Conservation (phyloP, 2,329 filamentous ascomycete genomes). For the Chrysoporthe austroafricana region DNA sequence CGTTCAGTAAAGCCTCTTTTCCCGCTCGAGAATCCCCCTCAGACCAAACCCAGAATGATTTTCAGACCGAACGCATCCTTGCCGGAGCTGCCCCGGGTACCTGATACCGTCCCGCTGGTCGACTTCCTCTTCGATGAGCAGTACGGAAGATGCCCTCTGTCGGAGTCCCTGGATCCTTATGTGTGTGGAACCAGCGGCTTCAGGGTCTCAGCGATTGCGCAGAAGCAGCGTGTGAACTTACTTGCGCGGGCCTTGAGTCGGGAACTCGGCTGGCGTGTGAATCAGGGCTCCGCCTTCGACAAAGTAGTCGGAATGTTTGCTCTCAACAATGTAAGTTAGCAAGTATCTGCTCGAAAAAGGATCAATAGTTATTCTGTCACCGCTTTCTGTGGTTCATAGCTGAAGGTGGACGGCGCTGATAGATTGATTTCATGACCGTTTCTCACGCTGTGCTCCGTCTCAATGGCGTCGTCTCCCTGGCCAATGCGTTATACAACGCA, state of each 20-base stretch:
- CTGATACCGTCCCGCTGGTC: background rate
- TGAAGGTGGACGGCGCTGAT: background rate
- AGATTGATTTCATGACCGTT: slow-evolving; percentile 4
- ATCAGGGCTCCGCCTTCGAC: background rate
- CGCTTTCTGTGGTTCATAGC: background rate
- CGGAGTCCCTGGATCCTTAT: background rate
- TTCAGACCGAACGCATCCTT: background rate
- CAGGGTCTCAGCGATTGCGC: background rate
- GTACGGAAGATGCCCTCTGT: background rate
- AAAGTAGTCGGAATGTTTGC: background rate
- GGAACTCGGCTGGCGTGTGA: slow-evolving; percentile 1
- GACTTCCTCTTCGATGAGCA: background rate
- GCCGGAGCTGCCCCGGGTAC: background rate
- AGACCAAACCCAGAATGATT: background rate
- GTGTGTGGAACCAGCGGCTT: background rate
- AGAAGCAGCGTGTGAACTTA: background rate
- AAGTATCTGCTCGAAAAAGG: background rate
- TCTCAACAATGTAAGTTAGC: background rate
- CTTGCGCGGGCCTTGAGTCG: background rate
- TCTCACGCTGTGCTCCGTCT: background rate
- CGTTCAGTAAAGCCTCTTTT: background rate
- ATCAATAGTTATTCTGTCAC: too few species aligned
- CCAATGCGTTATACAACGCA: background rate
- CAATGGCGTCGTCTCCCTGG: background rate
- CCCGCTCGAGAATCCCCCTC: background rate